phyloP scores from a whole-genome alignment of 2,329 filamentous ascomycete species.

The Aspergillus jensenii region DNA sequence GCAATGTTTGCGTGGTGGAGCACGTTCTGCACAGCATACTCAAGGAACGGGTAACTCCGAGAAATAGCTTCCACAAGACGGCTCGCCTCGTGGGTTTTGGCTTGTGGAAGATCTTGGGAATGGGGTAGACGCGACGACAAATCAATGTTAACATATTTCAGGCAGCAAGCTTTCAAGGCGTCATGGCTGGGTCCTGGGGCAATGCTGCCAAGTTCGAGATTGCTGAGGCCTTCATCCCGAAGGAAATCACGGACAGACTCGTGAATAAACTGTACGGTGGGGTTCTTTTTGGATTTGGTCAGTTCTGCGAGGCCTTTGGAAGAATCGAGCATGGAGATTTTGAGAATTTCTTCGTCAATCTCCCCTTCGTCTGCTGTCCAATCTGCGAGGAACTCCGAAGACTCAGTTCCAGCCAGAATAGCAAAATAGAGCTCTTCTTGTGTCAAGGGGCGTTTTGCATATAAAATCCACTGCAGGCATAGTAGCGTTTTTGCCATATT shows the following conservation, averaged over 20 bases:
- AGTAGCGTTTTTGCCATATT: slow-evolving; percentile 44
- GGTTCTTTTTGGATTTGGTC: slow-evolving; percentile 16
- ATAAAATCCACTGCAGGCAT: slow-evolving; percentile 56
- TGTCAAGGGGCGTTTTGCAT: slow-evolving; percentile 30
- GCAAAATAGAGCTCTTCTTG: slow-evolving; percentile 4
- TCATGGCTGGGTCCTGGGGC: slow-evolving; percentile 42
- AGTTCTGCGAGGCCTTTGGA: slow-evolving; percentile 36
- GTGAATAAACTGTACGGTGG: slow-evolving; percentile 38
- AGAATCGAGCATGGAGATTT: slow-evolving; percentile 21
- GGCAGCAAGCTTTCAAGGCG: slow-evolving; percentile 36
- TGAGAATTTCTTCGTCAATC: not conserved
- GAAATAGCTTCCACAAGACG: not conserved
- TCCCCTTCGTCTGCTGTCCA: not conserved
- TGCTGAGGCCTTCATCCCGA: slow-evolving; percentile 29
- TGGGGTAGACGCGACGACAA: not conserved
- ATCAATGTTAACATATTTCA: slow-evolving; percentile 6
- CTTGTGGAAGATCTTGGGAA: not conserved
- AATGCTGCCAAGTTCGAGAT: slow-evolving; percentile 26
- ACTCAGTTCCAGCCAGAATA: not conserved
- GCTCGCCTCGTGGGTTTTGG: not conserved
- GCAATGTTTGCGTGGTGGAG: slow-evolving; percentile 31
- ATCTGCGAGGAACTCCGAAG: not conserved
- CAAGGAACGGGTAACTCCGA: slow-evolving; percentile 39
- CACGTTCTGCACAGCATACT: slow-evolving; percentile 29
- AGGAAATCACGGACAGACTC: slow-evolving; percentile 37